phyloP scores from a whole-genome alignment of 2,329 filamentous ascomycete species.

The Pseudocercospora musae region DNA sequence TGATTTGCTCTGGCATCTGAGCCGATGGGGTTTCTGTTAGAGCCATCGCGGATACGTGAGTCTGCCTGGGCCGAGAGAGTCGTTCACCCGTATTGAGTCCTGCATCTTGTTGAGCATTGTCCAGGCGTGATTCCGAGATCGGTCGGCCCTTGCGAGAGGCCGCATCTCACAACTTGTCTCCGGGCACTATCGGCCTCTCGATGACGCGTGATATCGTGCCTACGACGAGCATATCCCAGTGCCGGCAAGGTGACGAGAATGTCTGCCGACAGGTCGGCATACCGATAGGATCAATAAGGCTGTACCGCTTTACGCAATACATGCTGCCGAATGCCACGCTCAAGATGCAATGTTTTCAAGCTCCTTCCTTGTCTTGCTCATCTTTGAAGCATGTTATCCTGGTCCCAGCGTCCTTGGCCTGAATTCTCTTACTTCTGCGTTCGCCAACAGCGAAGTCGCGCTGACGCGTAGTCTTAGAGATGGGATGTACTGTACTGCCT shows the following conservation, averaged over 20 bases:
- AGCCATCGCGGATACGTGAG: too few relatives aligned
- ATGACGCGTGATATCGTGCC: too few relatives aligned
- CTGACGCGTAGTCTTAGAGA: constrained; percentile 9
- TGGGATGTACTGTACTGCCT: constrained; percentile 12
- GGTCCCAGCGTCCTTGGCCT: background rate
- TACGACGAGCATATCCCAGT: background rate
- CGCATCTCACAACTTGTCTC: background rate
- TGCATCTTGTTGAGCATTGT: too few relatives aligned
- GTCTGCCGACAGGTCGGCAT: background rate
- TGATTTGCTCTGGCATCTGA: too few relatives aligned
- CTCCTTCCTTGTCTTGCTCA: background rate
- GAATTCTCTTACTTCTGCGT: background rate
- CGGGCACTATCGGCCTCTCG: background rate
- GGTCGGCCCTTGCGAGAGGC: background rate
- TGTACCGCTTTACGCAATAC: background rate
- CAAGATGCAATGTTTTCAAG: background rate
- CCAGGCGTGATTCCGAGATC: too few relatives aligned
- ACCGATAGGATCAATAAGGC: background rate
- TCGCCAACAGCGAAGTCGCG: background rate
- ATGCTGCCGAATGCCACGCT: background rate
- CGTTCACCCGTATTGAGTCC: background rate
- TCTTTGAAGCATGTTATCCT: background rate
- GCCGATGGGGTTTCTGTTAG: too few relatives aligned
- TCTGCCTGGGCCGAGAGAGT: too few relatives aligned
- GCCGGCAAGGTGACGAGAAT: background rate